Base-by-base conservation (phyloP, 2,329 filamentous ascomycete genomes). In the Hypoxylon sp. region DNA sequence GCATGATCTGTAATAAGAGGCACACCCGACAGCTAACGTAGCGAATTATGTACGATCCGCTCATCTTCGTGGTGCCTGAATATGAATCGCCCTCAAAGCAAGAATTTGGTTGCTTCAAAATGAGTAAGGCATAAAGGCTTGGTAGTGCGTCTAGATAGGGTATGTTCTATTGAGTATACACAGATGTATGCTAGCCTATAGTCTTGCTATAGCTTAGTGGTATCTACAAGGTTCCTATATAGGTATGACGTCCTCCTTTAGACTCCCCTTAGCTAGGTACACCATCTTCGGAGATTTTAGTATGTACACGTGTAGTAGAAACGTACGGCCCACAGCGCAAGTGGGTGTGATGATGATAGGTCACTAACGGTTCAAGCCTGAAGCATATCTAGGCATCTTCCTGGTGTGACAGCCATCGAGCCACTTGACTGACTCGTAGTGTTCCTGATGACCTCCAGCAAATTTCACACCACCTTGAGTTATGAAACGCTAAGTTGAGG, bases 321-420 rank as follows among this genome's bases (percentile, higher is more conserved):
- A 41, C 25, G 16, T 39, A 25, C 51, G 50, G 45, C 32, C 34
- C 29, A 14, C 43, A 25, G 16, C 45, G 37, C 5, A 65, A 61
- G 62, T 65, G 51, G 56, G 56, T 37, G 46, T 45, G 16, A 25
- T 14, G 30, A 11, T 14, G 30, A 34, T 32, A 32, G 8, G 29
- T 32, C 5, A 32, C 9, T 11, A 32, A 5, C 8, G 9, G 9
- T 7, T 7, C 29, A 34, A 14, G 30, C 30, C 9, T 34, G 30
- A 4, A 34, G 11, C 29, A 16, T n/a, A 16, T 39, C n/a, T n/a
- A 6, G 25, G 6, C 3, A 6, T 3, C 25, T 41, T 11, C 3
- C 16, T 21, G 21, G 45, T 43, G 46, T 19, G 8, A 34, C 34
- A 43, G 19, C 21, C 11, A 2, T 52, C 12, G 11, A 27, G 12